A percentile compares a stretch with the other conserved stretches of the same genome.
Evolutionary conservation across 257 asterid species (phyloP).

Genomic region (Solanum rostratum): DNA sequence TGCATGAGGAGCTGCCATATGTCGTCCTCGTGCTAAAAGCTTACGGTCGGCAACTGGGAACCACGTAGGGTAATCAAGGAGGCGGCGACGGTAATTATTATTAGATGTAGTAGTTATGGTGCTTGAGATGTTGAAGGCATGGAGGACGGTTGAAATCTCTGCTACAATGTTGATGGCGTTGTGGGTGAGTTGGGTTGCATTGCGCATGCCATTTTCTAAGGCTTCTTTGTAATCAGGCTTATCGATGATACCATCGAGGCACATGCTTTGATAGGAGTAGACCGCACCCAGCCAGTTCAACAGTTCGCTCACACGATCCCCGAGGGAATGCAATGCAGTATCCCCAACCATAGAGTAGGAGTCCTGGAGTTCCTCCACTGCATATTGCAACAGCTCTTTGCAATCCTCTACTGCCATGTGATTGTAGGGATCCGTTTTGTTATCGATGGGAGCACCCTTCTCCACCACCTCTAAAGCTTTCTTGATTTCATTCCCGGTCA

Average conservation of each 20-base stretch:
- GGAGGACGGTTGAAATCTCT: conserved; percentile 22
- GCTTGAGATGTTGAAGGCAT: conserved; percentile 19
- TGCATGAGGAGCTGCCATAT: conserved; percentile 18
- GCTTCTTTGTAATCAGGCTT: conserved; percentile 32
- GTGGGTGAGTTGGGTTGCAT: conserved; percentile 46
- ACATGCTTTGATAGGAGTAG: conserved; percentile 32
- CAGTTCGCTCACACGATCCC: conserved; percentile 32
- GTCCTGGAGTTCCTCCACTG: conserved; percentile 38
- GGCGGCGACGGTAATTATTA: conserved; percentile 17
- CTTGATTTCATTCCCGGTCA: conserved; percentile 27
- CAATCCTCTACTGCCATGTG: conserved; percentile 52
- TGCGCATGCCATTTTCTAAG: conserved; percentile 28
- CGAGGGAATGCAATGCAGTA: conserved; percentile 20
- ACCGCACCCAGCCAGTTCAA: conserved; percentile 47
- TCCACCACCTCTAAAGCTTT: conserved; percentile 19
- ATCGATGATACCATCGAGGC: conserved; percentile 30
- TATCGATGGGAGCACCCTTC: conserved; percentile 8
- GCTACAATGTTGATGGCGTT: conserved; percentile 60
- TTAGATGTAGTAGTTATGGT: not conserved
- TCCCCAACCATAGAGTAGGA: conserved; percentile 25
- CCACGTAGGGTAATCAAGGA: conserved; percentile 44
- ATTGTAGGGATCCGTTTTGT: conserved; percentile 19
- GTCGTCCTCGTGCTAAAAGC: conserved; percentile 22
- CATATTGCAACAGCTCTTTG: conserved; percentile 39
- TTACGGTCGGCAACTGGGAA: conserved; percentile 34